Conservation (phyloP, 257 asterid genomes). For the Thymus mandschuricus region DNA sequence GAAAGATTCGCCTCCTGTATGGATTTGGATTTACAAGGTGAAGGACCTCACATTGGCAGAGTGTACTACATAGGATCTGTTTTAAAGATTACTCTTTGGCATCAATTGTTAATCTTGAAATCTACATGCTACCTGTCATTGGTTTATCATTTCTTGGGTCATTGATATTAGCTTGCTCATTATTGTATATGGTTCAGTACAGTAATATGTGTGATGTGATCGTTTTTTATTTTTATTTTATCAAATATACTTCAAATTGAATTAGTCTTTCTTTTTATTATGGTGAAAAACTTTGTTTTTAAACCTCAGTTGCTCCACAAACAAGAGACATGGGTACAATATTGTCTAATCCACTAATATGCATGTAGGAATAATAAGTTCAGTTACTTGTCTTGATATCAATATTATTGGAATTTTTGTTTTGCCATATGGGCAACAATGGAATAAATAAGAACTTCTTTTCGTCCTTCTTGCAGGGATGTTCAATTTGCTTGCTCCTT, state of each 20-base stretch:
- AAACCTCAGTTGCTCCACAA: neutral
- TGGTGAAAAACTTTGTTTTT: slow-evolving; percentile 6
- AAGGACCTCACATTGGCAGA: slow-evolving; percentile 1
- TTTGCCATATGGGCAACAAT: slow-evolving; percentile 16
- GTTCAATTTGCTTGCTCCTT: slow-evolving; percentile 69
- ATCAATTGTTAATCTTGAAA: neutral
- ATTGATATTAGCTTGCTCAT: neutral
- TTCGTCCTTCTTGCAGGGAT: slow-evolving; percentile 65
- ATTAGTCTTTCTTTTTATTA: slow-evolving; percentile 10
- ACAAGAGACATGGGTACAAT: neutral
- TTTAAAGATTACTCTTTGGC: neutral
- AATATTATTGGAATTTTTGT: neutral
- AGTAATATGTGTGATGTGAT: slow-evolving; percentile 7
- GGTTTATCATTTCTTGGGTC: neutral
- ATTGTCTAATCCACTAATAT: neutral
- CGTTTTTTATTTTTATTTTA: neutral
- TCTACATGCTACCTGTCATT: neutral
- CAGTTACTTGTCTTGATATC: slow-evolving; percentile 10
- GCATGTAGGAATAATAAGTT: neutral
- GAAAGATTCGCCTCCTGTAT: slow-evolving; percentile 6
- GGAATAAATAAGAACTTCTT: slow-evolving; percentile 13
- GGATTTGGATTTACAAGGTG: slow-evolving; percentile 13
- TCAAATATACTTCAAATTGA: neutral
- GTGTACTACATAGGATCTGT: slow-evolving; percentile 20
- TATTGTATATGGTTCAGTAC: neutral